phyloP scores from a whole-genome alignment of 495 filamentous ascomycete genomes.

The Cercophora samala region DNA sequence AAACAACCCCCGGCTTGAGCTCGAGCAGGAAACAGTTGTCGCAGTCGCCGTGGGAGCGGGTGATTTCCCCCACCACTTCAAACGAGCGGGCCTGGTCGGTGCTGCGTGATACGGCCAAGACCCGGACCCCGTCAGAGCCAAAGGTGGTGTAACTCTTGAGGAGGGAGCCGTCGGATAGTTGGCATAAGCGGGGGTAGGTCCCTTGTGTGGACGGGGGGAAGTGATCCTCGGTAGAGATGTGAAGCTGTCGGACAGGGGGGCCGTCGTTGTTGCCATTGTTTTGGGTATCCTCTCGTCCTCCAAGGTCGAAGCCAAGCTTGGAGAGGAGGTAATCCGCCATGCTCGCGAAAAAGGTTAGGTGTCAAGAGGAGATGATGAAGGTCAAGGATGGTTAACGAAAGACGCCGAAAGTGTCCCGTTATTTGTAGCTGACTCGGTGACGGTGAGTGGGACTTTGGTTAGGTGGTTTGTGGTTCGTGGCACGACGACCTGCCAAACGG shows the following conservation, averaged over 20 bases:
- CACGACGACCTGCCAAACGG: no score
- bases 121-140: conserved; percentile 32
- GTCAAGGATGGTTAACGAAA: no score
- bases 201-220: conserved; percentile 25
- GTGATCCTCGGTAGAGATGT: not conserved
- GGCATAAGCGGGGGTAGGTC: conserved; percentile 51
- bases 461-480: no score
- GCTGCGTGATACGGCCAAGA: not conserved
- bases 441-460: no score
- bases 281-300: not conserved
- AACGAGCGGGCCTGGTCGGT: not conserved
- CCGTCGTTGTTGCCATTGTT: not conserved
- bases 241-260: not conserved
- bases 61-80: not conserved
- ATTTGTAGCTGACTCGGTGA: no score
- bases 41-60: not conserved
- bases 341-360: not conserved
- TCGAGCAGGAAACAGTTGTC: not conserved
- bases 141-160: conserved; percentile 47
- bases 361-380: no score
- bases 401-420: no score
- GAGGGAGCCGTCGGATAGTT: conserved; percentile 46
- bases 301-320: not conserved
- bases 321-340: not conserved
- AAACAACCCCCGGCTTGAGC: not conserved